Evolutionary conservation across 306 rosid genomes (phyloP).

Genomic region (Cucurbita moschata): DNA sequence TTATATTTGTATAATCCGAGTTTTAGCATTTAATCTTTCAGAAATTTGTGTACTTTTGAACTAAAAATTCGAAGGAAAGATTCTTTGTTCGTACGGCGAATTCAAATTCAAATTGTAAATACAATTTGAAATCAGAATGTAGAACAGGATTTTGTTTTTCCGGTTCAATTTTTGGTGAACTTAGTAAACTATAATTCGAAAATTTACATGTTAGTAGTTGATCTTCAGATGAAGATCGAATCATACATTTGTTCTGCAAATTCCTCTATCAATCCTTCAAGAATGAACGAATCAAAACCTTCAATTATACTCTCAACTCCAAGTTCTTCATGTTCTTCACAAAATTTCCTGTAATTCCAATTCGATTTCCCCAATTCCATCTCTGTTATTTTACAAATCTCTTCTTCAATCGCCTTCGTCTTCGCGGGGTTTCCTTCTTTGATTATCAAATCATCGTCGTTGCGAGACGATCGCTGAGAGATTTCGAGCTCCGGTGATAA

Average conservation of each 20-base stretch:
- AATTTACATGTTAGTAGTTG: not conserved
- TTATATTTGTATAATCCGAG: conserved; percentile 49
- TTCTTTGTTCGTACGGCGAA: not conserved
- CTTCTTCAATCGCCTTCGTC: conserved; percentile 28
- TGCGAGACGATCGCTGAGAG: conserved; percentile 13
- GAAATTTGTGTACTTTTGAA: not conserved
- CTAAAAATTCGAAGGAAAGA: not conserved
- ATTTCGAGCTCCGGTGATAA: conserved; percentile 41
- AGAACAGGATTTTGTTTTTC: not conserved
- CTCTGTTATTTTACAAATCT: conserved; percentile 32
- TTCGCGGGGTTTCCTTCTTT: conserved; percentile 23
- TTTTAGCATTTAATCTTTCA: not conserved
- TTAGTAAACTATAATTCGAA: not conserved
- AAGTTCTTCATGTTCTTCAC: conserved; percentile 17
- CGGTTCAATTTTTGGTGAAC: not conserved
- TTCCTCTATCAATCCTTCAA: conserved; percentile 46
- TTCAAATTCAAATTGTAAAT: not conserved
- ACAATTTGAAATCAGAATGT: not conserved
- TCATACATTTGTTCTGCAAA: conserved; percentile 33
- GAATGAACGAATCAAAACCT: conserved; percentile 37
- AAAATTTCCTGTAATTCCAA: conserved; percentile 13
- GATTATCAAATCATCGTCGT: conserved; percentile 20
- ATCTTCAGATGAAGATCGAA: not conserved
- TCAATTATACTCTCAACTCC: conserved; percentile 27
- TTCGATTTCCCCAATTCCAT: conserved; percentile 32